Conservation (phyloP, 2,329 filamentous ascomycete genomes). For the Capronia epimyces region DNA sequence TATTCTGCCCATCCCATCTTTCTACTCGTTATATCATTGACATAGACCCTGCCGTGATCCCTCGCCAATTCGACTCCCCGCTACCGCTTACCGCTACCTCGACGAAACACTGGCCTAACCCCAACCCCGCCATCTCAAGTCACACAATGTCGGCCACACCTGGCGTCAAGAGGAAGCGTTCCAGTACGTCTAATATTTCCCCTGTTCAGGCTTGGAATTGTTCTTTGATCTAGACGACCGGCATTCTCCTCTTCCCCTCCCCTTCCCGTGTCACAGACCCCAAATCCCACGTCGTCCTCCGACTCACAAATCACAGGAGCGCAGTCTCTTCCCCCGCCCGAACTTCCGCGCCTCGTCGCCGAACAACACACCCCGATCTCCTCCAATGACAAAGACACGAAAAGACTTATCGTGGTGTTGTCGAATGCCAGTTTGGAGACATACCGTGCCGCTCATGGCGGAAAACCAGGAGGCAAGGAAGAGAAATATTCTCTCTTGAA, state of each 20-base stretch:
- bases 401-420: constrained; percentile 88
- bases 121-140: neutral
- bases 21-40: too few species aligned
- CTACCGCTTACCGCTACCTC: too few species aligned
- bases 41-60: too few species aligned
- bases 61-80: too few species aligned
- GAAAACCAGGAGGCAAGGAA: constrained; percentile 63
- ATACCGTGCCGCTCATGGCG: constrained; percentile 80
- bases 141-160: constrained; percentile 6
- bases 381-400: constrained; percentile 79
- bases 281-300: neutral
- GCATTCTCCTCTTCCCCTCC: neutral
- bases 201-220: neutral
- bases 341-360: constrained; percentile 83
- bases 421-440: constrained; percentile 97
- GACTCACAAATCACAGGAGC: constrained; percentile 56
- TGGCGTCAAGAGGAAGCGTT: constrained; percentile 23
- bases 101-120: neutral
- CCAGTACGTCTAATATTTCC: constrained; percentile 17
- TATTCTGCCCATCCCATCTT: too few species aligned
- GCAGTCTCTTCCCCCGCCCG: constrained; percentile 87
- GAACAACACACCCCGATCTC: constrained; percentile 86
- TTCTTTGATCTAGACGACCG: neutral
- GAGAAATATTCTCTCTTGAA: constrained; percentile 98
- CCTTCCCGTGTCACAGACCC: too few species aligned